Evolutionary conservation across 2,329 filamentous ascomycete genomes (phyloP).

Genomic region (Claviceps quebecensis): DNA sequence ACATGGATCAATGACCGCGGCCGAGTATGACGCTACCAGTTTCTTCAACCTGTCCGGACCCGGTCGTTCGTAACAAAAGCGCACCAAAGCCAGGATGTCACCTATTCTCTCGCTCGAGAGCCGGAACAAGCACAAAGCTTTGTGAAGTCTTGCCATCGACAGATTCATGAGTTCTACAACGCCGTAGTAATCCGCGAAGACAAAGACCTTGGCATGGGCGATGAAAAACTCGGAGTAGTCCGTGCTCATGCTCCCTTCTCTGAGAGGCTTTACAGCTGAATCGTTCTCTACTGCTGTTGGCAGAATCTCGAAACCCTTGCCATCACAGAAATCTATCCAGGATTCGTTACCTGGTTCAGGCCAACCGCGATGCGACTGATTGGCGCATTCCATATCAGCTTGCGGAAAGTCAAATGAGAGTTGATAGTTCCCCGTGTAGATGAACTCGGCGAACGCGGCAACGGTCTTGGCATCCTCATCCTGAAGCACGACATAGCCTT

Average conservation of each 20-base stretch:
- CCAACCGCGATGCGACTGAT: too few species aligned
- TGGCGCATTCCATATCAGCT: too few species aligned
- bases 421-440: neutral
- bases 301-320: too few species aligned
- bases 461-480: neutral
- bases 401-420: neutral
- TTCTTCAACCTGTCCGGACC: neutral
- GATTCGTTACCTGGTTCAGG: too few species aligned
- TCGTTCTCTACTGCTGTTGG: too few species aligned
- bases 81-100: neutral
- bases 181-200: neutral
- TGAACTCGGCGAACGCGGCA: neutral
- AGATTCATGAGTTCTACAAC: neutral
- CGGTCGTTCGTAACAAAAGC: neutral
- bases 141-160: neutral
- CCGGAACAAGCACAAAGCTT: neutral
- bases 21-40: neutral
- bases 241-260: neutral
- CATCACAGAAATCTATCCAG: too few species aligned
- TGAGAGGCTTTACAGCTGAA: neutral
- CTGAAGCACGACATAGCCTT: neutral
- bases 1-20: too few species aligned
- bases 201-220: neutral
- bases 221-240: neutral
- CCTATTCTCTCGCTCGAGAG: neutral